Base-by-base conservation (phyloP, 805 yeast species). In the Jamesozyma spencerorum region DNA sequence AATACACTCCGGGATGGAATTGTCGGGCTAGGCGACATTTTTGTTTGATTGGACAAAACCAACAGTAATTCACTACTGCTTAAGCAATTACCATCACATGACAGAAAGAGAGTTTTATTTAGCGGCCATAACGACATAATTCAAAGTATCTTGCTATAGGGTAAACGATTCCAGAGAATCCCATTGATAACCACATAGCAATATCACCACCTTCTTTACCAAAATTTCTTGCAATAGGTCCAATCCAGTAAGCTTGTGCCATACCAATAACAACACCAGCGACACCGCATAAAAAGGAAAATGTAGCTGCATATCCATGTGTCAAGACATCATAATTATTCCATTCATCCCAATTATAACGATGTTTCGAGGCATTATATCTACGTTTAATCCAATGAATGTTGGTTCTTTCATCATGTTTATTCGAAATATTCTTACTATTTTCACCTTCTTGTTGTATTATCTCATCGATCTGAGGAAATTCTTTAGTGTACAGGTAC, bases 261-360 rank as follows among this genome's bases (percentile, higher is more conserved):
- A 86, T 86, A 5, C 95, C 94, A 17, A 85, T 64, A 2, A 82
- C 85, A 0, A 85, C 94, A 36, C 94, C 95, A 0, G 75, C 82
- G 14, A 79, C 79, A 34, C 95, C 95, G 40, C 72, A 63, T 2
- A 74, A 50, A 50, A 85, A 85, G 1, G 87, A 72, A 15, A 70
- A 50, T 3, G 79, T 62, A 0, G 94, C 81, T 1, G 95, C 94
- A 37, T 66, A 64, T 2, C 95, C 92, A 41, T 71, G 64, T 0
- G 95, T 82, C 47, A 85, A 68, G 14, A 69, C 67, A 3, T 55
- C 57, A 34, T 66, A 66, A 47, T 79, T 74, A 57, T 85, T 75
- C 92, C 95, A 86, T 29, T 74, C 71, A 8, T 68, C 70, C 75
- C 86, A 85, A 56, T 84, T 81, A 63, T 84, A 84, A 50, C 74